Conservation (phyloP, 129 eudicot genomes). For the Deinandra increscens region DNA sequence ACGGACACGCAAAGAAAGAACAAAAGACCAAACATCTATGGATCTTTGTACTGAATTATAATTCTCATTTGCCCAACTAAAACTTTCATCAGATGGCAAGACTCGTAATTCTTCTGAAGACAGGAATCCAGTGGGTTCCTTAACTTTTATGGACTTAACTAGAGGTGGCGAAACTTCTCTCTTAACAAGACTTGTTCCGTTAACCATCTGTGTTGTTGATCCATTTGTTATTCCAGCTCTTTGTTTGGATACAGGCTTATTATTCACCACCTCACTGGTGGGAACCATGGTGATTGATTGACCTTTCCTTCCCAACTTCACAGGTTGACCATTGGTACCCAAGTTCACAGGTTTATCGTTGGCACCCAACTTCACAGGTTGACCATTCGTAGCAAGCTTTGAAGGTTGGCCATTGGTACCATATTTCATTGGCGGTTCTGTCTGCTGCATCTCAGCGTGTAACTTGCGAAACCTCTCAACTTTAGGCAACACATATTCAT, state of each 20-base stretch:
- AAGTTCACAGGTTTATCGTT: conserved; percentile 52
- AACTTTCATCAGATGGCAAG: conserved; percentile 80
- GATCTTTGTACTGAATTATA: conserved; percentile 79
- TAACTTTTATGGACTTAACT: conserved; percentile 34
- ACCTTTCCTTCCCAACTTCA: conserved; percentile 57
- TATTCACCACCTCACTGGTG: conserved; percentile 55
- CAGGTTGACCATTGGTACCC: conserved; percentile 55
- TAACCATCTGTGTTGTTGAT: conserved; percentile 26
- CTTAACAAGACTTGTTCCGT: conserved; percentile 53
- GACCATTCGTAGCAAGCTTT: conserved; percentile 50
- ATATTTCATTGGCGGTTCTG: conserved; percentile 43
- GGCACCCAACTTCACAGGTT: conserved; percentile 47
- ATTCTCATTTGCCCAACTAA: conserved; percentile 92
- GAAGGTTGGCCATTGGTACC: conserved; percentile 51
- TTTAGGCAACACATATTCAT: conserved; percentile 25
- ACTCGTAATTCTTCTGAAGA: conserved; percentile 61
- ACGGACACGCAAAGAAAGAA: conserved; percentile 90
- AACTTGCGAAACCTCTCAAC: conserved; percentile 23
- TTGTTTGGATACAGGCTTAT: conserved; percentile 25
- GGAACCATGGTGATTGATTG: conserved; percentile 66
- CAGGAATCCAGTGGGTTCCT: conserved; percentile 48
- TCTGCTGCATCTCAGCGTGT: conserved; percentile 53
- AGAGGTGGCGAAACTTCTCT: conserved; percentile 37
- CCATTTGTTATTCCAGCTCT: background rate
- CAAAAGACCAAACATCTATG: conserved; percentile 90